Evolutionary conservation across 371 early-diverging fungal genomes (phyloP).

Genomic region (Encephalitozoon intestinalis): DNA sequence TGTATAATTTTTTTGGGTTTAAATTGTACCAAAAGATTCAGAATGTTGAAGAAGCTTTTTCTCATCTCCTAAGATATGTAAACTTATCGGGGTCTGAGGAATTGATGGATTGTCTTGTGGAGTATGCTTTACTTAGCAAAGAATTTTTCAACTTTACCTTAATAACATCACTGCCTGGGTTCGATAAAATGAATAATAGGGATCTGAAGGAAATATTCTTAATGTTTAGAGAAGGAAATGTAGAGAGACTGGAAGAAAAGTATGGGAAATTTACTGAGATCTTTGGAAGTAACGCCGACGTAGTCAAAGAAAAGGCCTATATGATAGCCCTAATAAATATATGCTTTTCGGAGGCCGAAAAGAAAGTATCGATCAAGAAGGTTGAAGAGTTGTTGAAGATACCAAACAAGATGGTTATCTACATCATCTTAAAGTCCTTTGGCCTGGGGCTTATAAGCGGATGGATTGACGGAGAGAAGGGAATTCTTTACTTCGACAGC

Average conservation of each 20-base stretch:
- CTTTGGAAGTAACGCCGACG: background rate
- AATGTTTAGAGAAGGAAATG: constrained; percentile 20
- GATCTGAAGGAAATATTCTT: constrained; percentile 11
- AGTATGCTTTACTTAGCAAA: constrained; percentile 19
- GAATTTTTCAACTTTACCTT: constrained; percentile 31
- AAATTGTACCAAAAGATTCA: background rate
- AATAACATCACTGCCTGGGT: constrained; percentile 5
- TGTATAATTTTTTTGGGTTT: constrained; percentile 10
- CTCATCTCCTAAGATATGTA: constrained; percentile 1
- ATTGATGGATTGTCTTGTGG: constrained; percentile 16
- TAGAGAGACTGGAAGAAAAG: background rate
- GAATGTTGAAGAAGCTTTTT: constrained; percentile 10
- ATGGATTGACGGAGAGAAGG: constrained; percentile 39
- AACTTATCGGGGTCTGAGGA: background rate
- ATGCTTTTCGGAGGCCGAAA: constrained; percentile 13
- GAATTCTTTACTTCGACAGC: constrained; percentile 32
- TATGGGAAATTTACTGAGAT: background rate
- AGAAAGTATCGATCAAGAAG: background rate
- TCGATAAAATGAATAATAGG: constrained; percentile 7
- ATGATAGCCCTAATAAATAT: constrained; percentile 24
- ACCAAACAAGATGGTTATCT: background rate
- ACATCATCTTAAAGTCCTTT: constrained; percentile 33
- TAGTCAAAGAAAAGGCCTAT: constrained; percentile 27
- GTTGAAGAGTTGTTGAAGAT: constrained; percentile 9
- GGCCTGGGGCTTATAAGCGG: constrained; percentile 34